A percentile compares a stretch with the other conserved stretches of the same genome.
Conservation (phyloP, 441 rosid species). For the Arabidopsis hybrid region DNA sequence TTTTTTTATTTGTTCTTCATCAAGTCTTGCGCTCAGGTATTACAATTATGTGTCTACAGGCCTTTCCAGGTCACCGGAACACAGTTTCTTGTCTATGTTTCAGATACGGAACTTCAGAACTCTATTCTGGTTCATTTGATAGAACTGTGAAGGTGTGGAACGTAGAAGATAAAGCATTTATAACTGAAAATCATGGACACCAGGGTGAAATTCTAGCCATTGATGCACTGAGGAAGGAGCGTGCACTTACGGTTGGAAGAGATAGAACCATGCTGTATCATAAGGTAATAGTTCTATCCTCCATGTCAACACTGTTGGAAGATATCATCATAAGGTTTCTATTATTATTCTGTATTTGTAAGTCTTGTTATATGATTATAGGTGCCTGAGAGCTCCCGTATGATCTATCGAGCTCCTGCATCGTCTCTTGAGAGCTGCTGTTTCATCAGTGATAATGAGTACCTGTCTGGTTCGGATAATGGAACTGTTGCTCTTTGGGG, state of each 20-base stretch:
- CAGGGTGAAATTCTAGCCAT: slow-evolving; percentile 80
- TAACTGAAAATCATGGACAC: slow-evolving; percentile 81
- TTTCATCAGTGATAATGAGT: slow-evolving; percentile 83
- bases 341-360: slow-evolving; percentile 18
- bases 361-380: slow-evolving; percentile 40
- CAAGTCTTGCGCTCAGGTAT: slow-evolving; percentile 7
- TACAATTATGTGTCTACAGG: slow-evolving; percentile 58
- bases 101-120: slow-evolving; percentile 85
- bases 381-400: slow-evolving; percentile 82
- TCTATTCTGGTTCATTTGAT: slow-evolving; percentile 99
- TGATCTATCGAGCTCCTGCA: slow-evolving; percentile 80
- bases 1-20: not conserved
- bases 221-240: slow-evolving; percentile 85
- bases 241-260: slow-evolving; percentile 80
- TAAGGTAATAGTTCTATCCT: slow-evolving; percentile 60
- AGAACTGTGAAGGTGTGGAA: slow-evolving; percentile 91
- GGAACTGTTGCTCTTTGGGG: slow-evolving; percentile 90
- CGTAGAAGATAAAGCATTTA: slow-evolving; percentile 83
- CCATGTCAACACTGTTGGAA: not conserved
- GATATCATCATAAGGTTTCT: slow-evolving; percentile 15
- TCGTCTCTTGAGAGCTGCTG: slow-evolving; percentile 92
- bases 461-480: slow-evolving; percentile 92
- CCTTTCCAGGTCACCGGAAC: slow-evolving; percentile 90
- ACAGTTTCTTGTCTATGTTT: slow-evolving; percentile 87
- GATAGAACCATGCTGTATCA: slow-evolving; percentile 86